Base-by-base conservation (phyloP, 148 eudicot genomes). In the Vaccinium myrtillus region DNA sequence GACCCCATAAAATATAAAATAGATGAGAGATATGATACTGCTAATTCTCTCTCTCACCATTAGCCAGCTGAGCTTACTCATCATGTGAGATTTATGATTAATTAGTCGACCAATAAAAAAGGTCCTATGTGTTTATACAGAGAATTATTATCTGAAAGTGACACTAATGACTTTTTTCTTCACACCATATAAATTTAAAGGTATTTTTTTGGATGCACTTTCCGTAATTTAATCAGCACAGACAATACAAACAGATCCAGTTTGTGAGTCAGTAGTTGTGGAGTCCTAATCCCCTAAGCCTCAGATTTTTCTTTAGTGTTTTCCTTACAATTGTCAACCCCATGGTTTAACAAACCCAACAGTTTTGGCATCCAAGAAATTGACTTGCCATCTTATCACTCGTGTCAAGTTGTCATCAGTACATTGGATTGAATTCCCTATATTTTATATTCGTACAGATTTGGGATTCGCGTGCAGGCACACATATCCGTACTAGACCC, bases 321-420 rank as follows among this genome's bases (percentile, higher is more conserved):
- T 16, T 23, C 32, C 30, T 5, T 51, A 51, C 39, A 9, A 49
- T 23, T n/a, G 81, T 78, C 81, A 53, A 78, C 81, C 61, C 81
- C 32, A 13, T 21, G 58, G 54, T 51, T 12, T 51, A 78, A 54
- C 63, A 78, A 78, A 78, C 21, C 81, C 81, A 78, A 6, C 81
- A 78, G 19, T 51, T 50, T n/a, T 49, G 8, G 56, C 79, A 76
- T 76, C 79, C 79, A 76, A 75, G 51, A 76, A 21, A 48, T 76
- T 76, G 79, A 48, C 79, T 77, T 77, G 16, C 32, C 27, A n/a
- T 77, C 79, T 48, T 48, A n/a, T 39, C 30, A 77, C 79, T 77
- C 5, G 39, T 48, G 78, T 49, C 55, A 76, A 61, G 12, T 21
- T 69, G 39, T 27, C 75, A 27, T 4, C 75, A 13, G 18, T 27